These are phyloP conservation scores for Salvia miltiorrhiza DNA, from an alignment of 257 asterid genomes.

Conservation along the genomic window DNA sequence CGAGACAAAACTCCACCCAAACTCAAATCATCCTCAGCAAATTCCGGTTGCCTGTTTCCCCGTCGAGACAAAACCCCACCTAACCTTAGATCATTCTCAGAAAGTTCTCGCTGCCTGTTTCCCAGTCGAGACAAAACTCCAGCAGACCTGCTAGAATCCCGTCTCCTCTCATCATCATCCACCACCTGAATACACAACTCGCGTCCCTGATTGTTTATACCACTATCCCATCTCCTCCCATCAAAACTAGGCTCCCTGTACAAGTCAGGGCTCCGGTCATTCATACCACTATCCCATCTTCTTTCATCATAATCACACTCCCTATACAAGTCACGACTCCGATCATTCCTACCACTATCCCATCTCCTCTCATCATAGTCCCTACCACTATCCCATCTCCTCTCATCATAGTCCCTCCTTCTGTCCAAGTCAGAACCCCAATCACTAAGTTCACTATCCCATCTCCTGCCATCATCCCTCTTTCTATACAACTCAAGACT, in stretches of 20 bases:
- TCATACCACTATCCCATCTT: slow-evolving; percentile 31
- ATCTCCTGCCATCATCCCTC: slow-evolving; percentile 19
- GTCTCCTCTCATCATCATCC: slow-evolving; percentile 16
- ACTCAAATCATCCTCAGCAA: slow-evolving; percentile 25
- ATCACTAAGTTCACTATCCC: slow-evolving; percentile 11
- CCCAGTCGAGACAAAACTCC: slow-evolving; percentile 24
- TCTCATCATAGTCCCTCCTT: slow-evolving; percentile 18
- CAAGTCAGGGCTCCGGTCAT: slow-evolving; percentile 17
- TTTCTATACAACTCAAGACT: slow-evolving; percentile 9
- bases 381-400: slow-evolving; percentile 8
- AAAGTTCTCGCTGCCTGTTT: slow-evolving; percentile 17
- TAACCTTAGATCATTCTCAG: slow-evolving; percentile 28
- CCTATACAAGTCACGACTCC: slow-evolving; percentile 24
- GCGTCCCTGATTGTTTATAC: background rate
- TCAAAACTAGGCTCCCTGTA: slow-evolving; percentile 25
- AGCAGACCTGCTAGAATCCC: slow-evolving; percentile 14
- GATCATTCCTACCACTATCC: background rate
- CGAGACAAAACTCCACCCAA: slow-evolving; percentile 27
- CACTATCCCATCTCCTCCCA: slow-evolving; percentile 33
- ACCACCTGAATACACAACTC: slow-evolving; percentile 4
- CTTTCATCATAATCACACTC: slow-evolving; percentile 30
- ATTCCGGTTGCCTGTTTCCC: slow-evolving; percentile 19
- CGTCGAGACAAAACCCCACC: slow-evolving; percentile 26
- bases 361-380: slow-evolving; percentile 24
- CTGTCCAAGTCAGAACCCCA: slow-evolving; percentile 12